Conservation (phyloP, 371 early-diverging fungal species). For the Parasitella parasitica region DNA sequence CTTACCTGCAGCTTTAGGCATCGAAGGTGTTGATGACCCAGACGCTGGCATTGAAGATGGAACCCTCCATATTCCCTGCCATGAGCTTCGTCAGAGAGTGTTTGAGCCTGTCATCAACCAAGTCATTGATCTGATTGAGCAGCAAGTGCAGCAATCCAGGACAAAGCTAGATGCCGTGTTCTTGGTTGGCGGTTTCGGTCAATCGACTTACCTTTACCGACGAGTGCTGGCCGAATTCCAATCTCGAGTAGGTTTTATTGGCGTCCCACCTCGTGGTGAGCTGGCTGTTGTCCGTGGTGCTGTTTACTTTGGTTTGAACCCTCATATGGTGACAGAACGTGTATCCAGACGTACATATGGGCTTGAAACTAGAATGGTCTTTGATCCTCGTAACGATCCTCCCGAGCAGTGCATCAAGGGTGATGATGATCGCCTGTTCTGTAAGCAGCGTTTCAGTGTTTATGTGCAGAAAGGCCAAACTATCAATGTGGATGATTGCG, state of each 20-base stretch:
- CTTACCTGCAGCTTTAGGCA: conserved; percentile 53
- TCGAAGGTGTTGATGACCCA: conserved; percentile 53
- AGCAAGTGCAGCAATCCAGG: conserved; percentile 50
- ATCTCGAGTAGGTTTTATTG: conserved; percentile 51
- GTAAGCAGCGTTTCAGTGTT: conserved; percentile 61
- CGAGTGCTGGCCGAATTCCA: conserved; percentile 47
- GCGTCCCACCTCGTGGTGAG: conserved; percentile 57
- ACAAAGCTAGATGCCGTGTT: conserved; percentile 52
- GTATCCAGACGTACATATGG: conserved; percentile 64
- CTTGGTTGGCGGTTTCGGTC: conserved; percentile 64
- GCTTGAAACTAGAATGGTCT: conserved; percentile 64
- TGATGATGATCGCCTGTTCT: conserved; percentile 47
- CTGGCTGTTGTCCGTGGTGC: conserved; percentile 53
- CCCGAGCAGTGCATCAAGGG: conserved; percentile 59
- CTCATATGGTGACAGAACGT: conserved; percentile 58
- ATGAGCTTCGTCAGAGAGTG: conserved; percentile 52
- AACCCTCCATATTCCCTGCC: conserved; percentile 50
- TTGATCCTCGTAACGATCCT: conserved; percentile 56
- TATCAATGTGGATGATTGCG: conserved; percentile 58
- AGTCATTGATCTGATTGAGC: conserved; percentile 57
- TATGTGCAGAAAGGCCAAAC: conserved; percentile 62
- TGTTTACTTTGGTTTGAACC: conserved; percentile 59
- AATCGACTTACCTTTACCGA: conserved; percentile 56
- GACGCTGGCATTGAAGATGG: conserved; percentile 61
- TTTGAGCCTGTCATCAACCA: conserved; percentile 65